These are phyloP conservation scores for Tieghemostelium lacteum DNA, from an alignment of 78 protist genomes.

Conservation along the genomic window DNA sequence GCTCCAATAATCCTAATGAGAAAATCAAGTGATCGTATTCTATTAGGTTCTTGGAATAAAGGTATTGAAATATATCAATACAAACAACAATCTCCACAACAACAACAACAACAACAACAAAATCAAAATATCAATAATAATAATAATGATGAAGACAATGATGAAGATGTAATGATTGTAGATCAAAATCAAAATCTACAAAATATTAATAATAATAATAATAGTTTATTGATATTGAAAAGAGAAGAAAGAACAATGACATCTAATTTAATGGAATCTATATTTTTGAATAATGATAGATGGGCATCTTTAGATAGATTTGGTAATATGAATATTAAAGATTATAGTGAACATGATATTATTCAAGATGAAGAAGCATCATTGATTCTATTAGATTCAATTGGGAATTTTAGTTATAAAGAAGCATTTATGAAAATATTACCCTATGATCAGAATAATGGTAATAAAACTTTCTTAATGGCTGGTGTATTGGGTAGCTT, in stretches of 20 bases:
- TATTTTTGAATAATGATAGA: constrained; percentile 10
- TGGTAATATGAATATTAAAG: constrained; percentile 40
- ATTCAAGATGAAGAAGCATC: not conserved
- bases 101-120: not conserved
- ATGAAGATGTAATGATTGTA: not conserved
- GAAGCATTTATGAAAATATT: constrained; percentile 3
- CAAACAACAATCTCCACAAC: not conserved
- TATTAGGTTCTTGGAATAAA: not conserved
- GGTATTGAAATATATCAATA: constrained; percentile 10
- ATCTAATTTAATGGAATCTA: not conserved
- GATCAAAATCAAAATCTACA: not conserved
- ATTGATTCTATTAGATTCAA: constrained; percentile 5
- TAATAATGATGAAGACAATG: not conserved
- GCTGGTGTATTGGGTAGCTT: constrained; percentile 37
- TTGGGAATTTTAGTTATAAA: not conserved
- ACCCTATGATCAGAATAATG: not conserved
- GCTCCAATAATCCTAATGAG: not conserved
- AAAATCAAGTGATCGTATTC: not conserved
- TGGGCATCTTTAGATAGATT: constrained; percentile 19
- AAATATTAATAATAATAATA: too few species aligned
- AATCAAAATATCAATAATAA: not conserved
- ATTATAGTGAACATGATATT: not conserved
- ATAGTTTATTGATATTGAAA: not conserved
- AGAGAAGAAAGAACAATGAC: not conserved
- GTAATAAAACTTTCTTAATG: not conserved